These are phyloP conservation scores for Collybia sp. DNA, from an alignment of 768 basidiomycete genomes.

Conservation along the genomic window DNA sequence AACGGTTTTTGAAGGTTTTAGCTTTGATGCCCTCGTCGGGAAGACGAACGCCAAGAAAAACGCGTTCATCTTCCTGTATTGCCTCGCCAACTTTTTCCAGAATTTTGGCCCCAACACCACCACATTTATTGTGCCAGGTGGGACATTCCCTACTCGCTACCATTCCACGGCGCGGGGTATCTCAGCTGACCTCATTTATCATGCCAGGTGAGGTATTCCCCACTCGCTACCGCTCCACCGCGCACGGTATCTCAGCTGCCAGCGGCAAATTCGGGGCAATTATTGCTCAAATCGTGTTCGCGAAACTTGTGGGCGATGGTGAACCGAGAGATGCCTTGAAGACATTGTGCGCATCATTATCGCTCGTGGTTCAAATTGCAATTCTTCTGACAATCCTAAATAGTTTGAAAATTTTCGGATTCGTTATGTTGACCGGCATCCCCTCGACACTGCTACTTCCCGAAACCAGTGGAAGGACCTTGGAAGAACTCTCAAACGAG, in stretches of 20 bases:
- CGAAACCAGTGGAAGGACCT: conserved; percentile 64
- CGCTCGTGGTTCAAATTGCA: not conserved
- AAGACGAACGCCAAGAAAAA: conserved; percentile 35
- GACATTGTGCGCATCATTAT: conserved; percentile 52
- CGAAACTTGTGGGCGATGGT: conserved; percentile 61
- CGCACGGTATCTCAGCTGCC: conserved; percentile 81
- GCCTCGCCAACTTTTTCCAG: conserved; percentile 84
- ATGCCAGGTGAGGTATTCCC: conserved; percentile 84
- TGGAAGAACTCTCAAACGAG: conserved; percentile 73
- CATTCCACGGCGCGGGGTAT: too few relatives aligned
- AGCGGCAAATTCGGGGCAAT: conserved; percentile 83
- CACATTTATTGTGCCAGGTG: conserved; percentile 24
- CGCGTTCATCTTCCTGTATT: conserved; percentile 80
- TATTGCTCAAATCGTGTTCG: conserved; percentile 74
- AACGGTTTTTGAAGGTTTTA: conserved; percentile 48
- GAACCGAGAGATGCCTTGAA: conserved; percentile 58
- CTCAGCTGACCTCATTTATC: conserved; percentile 52
- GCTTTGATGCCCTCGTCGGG: conserved; percentile 50
- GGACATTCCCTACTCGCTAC: too few relatives aligned
- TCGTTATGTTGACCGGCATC: conserved; percentile 85
- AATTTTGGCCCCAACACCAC: conserved; percentile 84
- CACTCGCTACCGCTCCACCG: conserved; percentile 83
- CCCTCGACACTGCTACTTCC: conserved; percentile 77
- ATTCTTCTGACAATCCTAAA: conserved; percentile 1
- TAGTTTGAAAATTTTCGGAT: conserved; percentile 74